Conservation (phyloP, 2,329 filamentous ascomycete species). For the Incumbomyces delicatus region DNA sequence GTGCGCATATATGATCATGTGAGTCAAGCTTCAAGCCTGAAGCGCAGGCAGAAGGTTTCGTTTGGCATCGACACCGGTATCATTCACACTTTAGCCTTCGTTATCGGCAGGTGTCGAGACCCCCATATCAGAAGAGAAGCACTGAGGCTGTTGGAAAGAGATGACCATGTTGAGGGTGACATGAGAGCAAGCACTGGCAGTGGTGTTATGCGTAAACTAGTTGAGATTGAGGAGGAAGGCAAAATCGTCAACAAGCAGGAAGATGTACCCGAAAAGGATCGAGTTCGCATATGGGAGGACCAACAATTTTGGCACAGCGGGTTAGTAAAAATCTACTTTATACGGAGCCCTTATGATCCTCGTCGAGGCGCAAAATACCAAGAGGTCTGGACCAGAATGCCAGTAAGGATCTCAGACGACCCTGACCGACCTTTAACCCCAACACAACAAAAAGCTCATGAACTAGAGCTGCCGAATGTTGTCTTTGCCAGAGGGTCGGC, state of each 20-base stretch:
- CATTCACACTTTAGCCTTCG: constrained; percentile 21
- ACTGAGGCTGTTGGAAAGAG: constrained; percentile 19
- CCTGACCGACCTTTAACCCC: constrained; percentile 9
- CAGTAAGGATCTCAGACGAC: constrained; percentile 9
- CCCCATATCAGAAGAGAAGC: constrained; percentile 23
- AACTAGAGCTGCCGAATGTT: constrained; percentile 14
- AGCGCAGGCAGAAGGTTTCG: constrained; percentile 11
- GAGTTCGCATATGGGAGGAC: constrained; percentile 18
- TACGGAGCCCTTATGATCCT: constrained; percentile 17
- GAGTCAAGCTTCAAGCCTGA: constrained; percentile 10
- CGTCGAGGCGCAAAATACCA: constrained; percentile 12
- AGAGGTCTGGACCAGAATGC: constrained; percentile 11
- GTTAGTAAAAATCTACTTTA: constrained; percentile 17
- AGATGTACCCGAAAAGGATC: constrained; percentile 14
- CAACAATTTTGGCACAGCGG: constrained; percentile 19
- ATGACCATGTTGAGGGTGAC: constrained; percentile 17
- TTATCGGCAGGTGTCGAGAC: constrained; percentile 24
- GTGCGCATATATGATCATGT: constrained; percentile 21
- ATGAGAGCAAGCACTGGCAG: constrained; percentile 15
- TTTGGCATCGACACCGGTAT: constrained; percentile 26
- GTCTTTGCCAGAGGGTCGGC: constrained; percentile 16
- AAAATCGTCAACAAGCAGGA: constrained; percentile 9
- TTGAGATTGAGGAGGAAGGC: constrained; percentile 16
- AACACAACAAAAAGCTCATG: constrained; percentile 6
- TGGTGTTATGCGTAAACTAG: constrained; percentile 13